Evolutionary conservation across 192 early-diverging fungal species (phyloP).

Genomic region (Linderina pennispora): DNA sequence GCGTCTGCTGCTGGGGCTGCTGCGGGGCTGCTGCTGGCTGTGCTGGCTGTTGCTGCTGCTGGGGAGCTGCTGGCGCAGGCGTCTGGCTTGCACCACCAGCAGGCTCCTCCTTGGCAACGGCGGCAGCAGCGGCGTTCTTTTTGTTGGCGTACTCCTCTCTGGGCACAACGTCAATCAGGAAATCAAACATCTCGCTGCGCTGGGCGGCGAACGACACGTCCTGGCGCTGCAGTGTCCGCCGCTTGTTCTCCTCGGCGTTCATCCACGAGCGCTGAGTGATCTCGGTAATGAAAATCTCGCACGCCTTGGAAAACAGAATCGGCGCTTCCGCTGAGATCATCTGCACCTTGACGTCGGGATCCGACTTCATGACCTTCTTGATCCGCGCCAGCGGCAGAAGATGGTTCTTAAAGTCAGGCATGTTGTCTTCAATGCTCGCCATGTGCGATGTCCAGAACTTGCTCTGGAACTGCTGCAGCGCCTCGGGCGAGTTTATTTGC

Average conservation of each 20-base stretch:
- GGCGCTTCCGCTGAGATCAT: slow-evolving; percentile 81
- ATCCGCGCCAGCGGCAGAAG: slow-evolving; percentile 88
- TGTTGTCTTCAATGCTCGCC: slow-evolving; percentile 54
- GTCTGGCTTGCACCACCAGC: not conserved
- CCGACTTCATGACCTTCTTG: slow-evolving; percentile 98
- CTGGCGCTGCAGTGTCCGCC: slow-evolving; percentile 87
- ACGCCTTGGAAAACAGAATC: slow-evolving; percentile 91
- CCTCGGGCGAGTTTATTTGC: slow-evolving; percentile 41
- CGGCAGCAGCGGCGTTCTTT: slow-evolving; percentile 3
- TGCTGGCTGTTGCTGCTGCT: not conserved
- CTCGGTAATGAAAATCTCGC: slow-evolving; percentile 96
- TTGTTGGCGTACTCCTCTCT: slow-evolving; percentile 66
- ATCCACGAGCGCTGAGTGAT: slow-evolving; percentile 78
- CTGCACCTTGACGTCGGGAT: slow-evolving; percentile 88
- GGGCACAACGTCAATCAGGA: slow-evolving; percentile 96
- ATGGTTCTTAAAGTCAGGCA: slow-evolving; percentile 87
- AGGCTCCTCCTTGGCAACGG: not conserved
- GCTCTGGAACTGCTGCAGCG: slow-evolving; percentile 38
- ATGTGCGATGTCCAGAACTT: slow-evolving; percentile 69
- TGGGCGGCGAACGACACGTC: slow-evolving; percentile 86
- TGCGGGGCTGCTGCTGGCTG: not conserved
- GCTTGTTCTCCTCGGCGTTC: slow-evolving; percentile 94
- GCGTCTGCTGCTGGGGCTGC: not conserved
- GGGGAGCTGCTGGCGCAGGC: not conserved
- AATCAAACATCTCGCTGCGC: slow-evolving; percentile 94